A percentile compares a stretch with the other conserved stretches of the same genome.
These are phyloP conservation scores for Patellaria atrata DNA, from an alignment of 495 filamentous ascomycete genomes.

Conservation along the genomic window DNA sequence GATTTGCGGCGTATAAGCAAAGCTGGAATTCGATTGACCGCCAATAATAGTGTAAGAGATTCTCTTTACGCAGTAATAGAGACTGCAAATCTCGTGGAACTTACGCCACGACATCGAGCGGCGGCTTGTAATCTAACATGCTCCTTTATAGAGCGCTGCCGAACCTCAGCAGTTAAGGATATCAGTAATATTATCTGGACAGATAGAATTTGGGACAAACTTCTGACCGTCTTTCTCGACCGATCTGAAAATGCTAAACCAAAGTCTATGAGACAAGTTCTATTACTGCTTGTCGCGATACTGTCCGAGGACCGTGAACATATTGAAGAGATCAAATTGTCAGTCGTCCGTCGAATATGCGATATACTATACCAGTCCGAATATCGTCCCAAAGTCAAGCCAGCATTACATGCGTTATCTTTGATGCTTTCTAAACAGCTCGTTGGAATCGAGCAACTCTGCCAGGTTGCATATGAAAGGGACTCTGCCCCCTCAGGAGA, in stretches of 20 bases:
- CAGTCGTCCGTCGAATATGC: too few species aligned
- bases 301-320: constrained; percentile 19
- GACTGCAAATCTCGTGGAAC: constrained; percentile 9
- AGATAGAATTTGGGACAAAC: constrained; percentile 36
- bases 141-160: constrained; percentile 21
- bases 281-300: constrained; percentile 30
- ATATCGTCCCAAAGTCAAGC: constrained; percentile 43
- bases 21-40: too few species aligned
- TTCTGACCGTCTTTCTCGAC: constrained; percentile 58
- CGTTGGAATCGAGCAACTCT: constrained; percentile 19
- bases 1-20: constrained; percentile 3
- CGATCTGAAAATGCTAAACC: constrained; percentile 60
- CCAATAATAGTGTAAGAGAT: too few species aligned
- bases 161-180: constrained; percentile 23
- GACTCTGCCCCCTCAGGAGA: too few species aligned
- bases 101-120: constrained; percentile 19
- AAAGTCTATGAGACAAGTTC: constrained; percentile 59
- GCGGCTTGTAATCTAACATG: constrained; percentile 27
- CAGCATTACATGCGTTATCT: constrained; percentile 44
- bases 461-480: too few species aligned
- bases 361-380: constrained; percentile 37
- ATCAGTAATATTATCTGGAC: constrained; percentile 24
- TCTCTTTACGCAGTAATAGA: constrained; percentile 9
- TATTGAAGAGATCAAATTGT: too few species aligned
- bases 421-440: constrained; percentile 42